Percentiles rank a stretch among this genome's conserved stretches.
Conservation (phyloP, 2,329 filamentous ascomycete genomes). For the Aspergillus sclerotialis region DNA sequence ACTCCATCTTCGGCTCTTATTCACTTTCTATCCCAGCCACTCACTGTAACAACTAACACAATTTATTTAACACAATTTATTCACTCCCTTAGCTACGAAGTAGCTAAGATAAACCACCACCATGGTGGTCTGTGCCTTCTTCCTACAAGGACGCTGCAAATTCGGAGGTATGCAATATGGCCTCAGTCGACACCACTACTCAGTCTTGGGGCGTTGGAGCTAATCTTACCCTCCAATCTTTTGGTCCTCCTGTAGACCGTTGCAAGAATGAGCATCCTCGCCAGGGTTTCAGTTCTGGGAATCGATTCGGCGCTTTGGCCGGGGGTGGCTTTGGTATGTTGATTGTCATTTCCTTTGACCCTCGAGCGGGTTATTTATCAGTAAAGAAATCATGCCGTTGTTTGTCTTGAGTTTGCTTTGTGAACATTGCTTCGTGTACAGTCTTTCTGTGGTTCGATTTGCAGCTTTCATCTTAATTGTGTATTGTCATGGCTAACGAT, state of each 20-base stretch:
- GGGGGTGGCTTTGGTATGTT: conserved; percentile 35
- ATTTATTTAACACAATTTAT: too few relatives aligned
- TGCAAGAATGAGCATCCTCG: conserved; percentile 57
- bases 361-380: too few relatives aligned
- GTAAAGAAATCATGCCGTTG: too few relatives aligned
- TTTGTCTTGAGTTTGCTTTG: too few relatives aligned
- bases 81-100: too few relatives aligned
- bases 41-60: too few relatives aligned
- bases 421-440: not conserved
- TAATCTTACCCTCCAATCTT: too few relatives aligned
- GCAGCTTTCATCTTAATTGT: not conserved
- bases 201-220: too few relatives aligned
- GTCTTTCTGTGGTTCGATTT: not conserved
- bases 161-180: conserved; percentile 49
- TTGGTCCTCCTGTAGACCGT: conserved; percentile 47
- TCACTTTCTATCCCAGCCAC: too few relatives aligned
- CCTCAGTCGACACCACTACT: not conserved
- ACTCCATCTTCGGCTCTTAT: too few relatives aligned
- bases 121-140: conserved; percentile 56
- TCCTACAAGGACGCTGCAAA: conserved; percentile 57
- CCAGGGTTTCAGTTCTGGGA: conserved; percentile 37
- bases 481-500: conserved; percentile 1
- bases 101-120: conserved; percentile 8
- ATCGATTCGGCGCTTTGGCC: conserved; percentile 52
- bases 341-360: conserved; percentile 2